Evolutionary conservation across 2,329 filamentous ascomycete species (phyloP), one percentile per base, ranked within the genome.

Genomic region (Fusarium lateritium): DNA sequence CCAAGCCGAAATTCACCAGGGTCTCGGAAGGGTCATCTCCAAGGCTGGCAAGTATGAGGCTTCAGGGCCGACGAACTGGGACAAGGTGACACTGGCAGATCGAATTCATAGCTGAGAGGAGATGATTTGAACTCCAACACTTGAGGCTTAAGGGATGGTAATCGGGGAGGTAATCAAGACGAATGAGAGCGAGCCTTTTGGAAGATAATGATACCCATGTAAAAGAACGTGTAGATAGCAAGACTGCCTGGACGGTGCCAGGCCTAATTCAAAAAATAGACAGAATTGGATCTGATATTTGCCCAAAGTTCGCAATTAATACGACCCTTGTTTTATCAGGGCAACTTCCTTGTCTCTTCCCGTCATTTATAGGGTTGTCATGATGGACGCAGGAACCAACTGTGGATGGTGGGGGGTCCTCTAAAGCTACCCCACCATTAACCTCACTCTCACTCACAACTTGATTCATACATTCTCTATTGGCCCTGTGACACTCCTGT

Each of bases 1-100:
- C 77, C 96, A 99, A 82, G 93, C 91, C 4, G 96, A 99, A 80
- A 86, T 98, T 8, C 94, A 98, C 78, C 87, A 84, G 53, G 92
- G 91, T 0, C 83, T 99, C 24, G 96, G 93, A 2, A 93, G 92
- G 6, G 92, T 95, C n/a, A 83, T 98, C 67, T 93, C 93, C 50
- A 93, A 91, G 80, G 88, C 84, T 28, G 92, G 89, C 63, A 80
- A 86, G 56, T 97, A 94, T 77, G 94, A 97, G 74, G 83, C 85
- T 0, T 80, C 81, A 3, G 88, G 89, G 0, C 88, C 87, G 4
- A 67, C 71, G 10, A 78, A 82, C 49, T 89, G 86, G 85, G 83
- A 88, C 51, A 80, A 77, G 59, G 78, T 76, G 42, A 77, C 73
- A 9, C 46, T 79, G 45, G 69, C 70, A 15, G 77, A 78, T 50